Evolutionary conservation across 2,329 filamentous ascomycete species (phyloP).

Genomic region (Dryadomyces quercus-mongolicae): DNA sequence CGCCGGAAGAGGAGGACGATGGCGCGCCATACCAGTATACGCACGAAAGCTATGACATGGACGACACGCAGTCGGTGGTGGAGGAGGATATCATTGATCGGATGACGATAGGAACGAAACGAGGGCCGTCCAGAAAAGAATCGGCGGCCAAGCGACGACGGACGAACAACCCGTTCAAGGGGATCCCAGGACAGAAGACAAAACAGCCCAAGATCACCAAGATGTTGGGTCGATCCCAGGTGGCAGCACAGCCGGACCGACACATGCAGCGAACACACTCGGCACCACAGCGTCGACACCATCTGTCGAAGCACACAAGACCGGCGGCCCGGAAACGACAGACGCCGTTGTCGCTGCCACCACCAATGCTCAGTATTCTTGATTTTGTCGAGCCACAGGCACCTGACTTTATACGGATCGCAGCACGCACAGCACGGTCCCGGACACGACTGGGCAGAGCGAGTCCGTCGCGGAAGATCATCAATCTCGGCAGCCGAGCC

Average conservation of each 20-base stretch:
- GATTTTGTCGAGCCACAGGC: slow-evolving; percentile 42
- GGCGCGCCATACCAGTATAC: background rate
- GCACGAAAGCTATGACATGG: slow-evolving; percentile 23
- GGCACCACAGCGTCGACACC: background rate
- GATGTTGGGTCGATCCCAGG: slow-evolving; percentile 22
- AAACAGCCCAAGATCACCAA: slow-evolving; percentile 22
- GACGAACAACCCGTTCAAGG: slow-evolving; percentile 19
- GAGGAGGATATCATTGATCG: slow-evolving; percentile 41
- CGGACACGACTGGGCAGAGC: slow-evolving; percentile 37
- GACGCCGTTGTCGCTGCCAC: slow-evolving; percentile 8
- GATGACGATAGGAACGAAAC: slow-evolving; percentile 34
- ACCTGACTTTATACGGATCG: slow-evolving; percentile 48
- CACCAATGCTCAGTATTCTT: slow-evolving; percentile 47
- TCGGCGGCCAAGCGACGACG: slow-evolving; percentile 19
- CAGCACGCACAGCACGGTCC: slow-evolving; percentile 42
- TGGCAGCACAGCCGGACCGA: slow-evolving; percentile 35
- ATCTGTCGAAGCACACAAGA: background rate
- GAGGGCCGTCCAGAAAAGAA: slow-evolving; percentile 19
- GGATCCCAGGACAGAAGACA: slow-evolving; percentile 13
- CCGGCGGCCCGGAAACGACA: background rate
- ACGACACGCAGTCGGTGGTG: slow-evolving; percentile 29
- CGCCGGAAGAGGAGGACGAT: slow-evolving; percentile 3
- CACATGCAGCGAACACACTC: background rate
- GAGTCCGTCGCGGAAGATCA: slow-evolving; percentile 42
- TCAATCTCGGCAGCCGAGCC: slow-evolving; percentile 46